Percentiles rank a stretch among this genome's conserved stretches.
phyloP scores from a whole-genome alignment of 2,329 filamentous ascomycete species.

The Aspergillus caelatus region DNA sequence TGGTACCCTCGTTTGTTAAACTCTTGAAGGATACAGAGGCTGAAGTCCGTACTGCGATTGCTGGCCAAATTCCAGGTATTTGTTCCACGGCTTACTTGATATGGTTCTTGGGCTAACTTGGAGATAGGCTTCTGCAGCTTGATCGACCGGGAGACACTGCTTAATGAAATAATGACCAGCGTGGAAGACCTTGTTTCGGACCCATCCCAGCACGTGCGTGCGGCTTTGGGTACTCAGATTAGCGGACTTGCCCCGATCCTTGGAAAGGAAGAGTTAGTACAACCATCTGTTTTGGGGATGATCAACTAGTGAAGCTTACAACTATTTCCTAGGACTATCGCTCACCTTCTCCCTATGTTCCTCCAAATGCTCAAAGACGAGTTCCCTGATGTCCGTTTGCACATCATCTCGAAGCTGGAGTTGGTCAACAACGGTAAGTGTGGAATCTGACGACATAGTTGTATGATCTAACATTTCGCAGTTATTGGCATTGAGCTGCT shows the following conservation, averaged over 20 bases:
- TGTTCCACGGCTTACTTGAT: slow-evolving; percentile 11
- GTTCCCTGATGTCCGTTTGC: slow-evolving; percentile 94
- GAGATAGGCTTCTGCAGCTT: slow-evolving; percentile 80
- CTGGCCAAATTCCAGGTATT: slow-evolving; percentile 87
- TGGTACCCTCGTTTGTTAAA: slow-evolving; percentile 96
- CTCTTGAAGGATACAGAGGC: slow-evolving; percentile 97
- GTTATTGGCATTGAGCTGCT: slow-evolving; percentile 98
- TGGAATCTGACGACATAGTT: neutral
- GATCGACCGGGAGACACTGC: slow-evolving; percentile 81
- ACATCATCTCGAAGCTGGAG: slow-evolving; percentile 99
- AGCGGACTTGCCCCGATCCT: slow-evolving; percentile 95
- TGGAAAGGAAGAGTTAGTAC: slow-evolving; percentile 88
- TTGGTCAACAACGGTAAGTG: slow-evolving; percentile 86
- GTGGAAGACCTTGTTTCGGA: slow-evolving; percentile 96
- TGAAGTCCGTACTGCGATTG: slow-evolving; percentile 94
- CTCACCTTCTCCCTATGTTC: slow-evolving; percentile 97
- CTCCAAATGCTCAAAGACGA: slow-evolving; percentile 99
- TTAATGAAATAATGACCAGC: slow-evolving; percentile 95
- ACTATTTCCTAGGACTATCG: slow-evolving; percentile 72
- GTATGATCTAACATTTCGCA: slow-evolving; percentile 35
- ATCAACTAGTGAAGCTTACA: slow-evolving; percentile 8
- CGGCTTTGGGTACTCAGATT: slow-evolving; percentile 93
- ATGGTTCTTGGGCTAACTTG: slow-evolving; percentile 23
- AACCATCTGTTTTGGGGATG: neutral
- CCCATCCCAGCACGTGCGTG: slow-evolving; percentile 93